Evolutionary conservation across 441 rosid species (phyloP), one percentile per base, ranked within the genome.

Genomic region (Eruca vesicaria): DNA sequence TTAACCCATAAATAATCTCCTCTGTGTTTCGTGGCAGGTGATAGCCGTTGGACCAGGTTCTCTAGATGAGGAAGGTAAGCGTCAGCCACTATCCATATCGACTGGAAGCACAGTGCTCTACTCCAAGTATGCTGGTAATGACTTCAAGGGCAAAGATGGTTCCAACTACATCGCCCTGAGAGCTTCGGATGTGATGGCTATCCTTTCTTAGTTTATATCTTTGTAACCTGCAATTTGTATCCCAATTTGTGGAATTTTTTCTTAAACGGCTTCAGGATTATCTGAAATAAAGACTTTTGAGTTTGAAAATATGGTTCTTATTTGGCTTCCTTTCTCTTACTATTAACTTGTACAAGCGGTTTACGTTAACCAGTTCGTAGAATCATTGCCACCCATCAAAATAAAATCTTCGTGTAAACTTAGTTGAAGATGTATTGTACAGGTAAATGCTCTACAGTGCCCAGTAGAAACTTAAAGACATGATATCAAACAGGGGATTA

Each of bases 81-180:
- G 77, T 66, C 86, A 84, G 69, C 84, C 93, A 0, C 72, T 86
- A 18, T 62, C 91, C 0, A 58, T 89, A 20, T 45, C 86, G 0
- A 81, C 91, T 0, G 98, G 97, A 62, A 87, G 79, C 89, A 85
- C 94, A 1, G 98, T 96, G 29, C 77, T 96, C 74, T 91, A 87
- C 85, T 87, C 99, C 50, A 96, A 93, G 84, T 96, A 93, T 38
- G 97, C 96, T 0, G 98, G 98, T 11, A 93, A 93, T 11, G 99
- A 91, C 79, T 93, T 91, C 82, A 89, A 90, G 86, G 92, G 88
- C 55, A 87, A 52, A 15, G 97, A 96, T 52, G 98, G 97, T 9
- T 43, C 84, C 36, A 86, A 87, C 78, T 96, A 91, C 83, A 90
- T 93, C 77, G 97, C 89, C 14, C 80, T 96, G 7, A 87, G 89